A percentile compares a stretch with the other conserved stretches of the same genome.
These are phyloP conservation scores for Cercophora sp. DNA, from an alignment of 495 filamentous ascomycete genomes.

Conservation along the genomic window DNA sequence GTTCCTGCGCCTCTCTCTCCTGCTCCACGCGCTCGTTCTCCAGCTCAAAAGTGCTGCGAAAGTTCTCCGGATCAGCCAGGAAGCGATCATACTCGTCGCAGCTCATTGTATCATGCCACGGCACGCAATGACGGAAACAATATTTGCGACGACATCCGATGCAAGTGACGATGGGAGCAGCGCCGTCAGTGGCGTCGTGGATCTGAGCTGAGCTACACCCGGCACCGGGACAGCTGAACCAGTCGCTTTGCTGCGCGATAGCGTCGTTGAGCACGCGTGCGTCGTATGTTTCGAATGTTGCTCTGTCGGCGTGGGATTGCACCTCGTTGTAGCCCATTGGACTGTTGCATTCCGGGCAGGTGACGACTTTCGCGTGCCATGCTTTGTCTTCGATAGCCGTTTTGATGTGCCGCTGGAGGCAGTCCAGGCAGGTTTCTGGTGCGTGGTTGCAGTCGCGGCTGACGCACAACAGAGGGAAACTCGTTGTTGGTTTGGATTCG, in stretches of 20 bases:
- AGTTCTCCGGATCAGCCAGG: background rate
- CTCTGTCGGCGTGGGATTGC: background rate
- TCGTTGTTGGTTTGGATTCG: background rate
- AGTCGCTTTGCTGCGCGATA: background rate
- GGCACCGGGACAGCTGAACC: background rate
- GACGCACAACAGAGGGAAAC: background rate
- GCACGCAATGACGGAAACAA: background rate
- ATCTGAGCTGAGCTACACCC: constrained; percentile 4
- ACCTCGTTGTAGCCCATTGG: constrained; percentile 1
- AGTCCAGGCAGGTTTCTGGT: background rate
- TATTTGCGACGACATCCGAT: background rate
- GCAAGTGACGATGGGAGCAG: constrained; percentile 3
- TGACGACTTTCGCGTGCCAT: background rate
- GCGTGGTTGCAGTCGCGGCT: background rate
- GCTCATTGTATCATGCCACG: constrained; percentile 7
- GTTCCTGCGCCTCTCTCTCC: background rate
- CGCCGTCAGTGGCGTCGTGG: background rate
- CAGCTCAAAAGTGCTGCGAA: background rate
- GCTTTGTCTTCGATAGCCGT: constrained; percentile 1
- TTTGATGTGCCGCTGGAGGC: constrained; percentile 3
- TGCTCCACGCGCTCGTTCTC: constrained; percentile 5
- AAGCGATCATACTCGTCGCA: constrained; percentile 3
- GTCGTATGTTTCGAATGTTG: constrained; percentile 4
- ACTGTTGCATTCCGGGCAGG: constrained; percentile 4
- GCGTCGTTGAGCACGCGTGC: background rate